Percentiles rank a stretch among this genome's conserved stretches.
These are phyloP conservation scores for Ampelocalamus luodianensis DNA, from an alignment of 176 grass and related monocot genomes.

Conservation along the genomic window DNA sequence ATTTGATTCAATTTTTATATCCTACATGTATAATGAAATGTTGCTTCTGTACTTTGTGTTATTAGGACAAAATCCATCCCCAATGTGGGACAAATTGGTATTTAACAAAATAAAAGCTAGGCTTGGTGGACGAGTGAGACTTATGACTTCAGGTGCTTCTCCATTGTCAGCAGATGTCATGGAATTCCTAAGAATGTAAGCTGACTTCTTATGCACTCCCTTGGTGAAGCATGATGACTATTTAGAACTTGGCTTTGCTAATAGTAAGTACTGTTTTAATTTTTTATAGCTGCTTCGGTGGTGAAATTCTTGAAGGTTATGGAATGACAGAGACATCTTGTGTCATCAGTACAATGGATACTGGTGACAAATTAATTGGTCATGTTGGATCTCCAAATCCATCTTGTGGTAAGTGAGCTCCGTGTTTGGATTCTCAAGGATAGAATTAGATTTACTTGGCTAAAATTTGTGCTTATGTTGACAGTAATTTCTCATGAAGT, in stretches of 20 bases:
- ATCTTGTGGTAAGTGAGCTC: constrained; percentile 79
- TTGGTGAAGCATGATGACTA: constrained; percentile 38
- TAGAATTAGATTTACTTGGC: neutral
- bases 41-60: constrained; percentile 28
- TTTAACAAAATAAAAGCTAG: constrained; percentile 98
- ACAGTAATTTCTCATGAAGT: constrained; percentile 15
- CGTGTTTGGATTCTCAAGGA: constrained; percentile 28
- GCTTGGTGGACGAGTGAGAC: constrained; percentile 82
- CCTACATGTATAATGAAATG: neutral
- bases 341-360: constrained; percentile 74
- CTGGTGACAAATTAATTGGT: constrained; percentile 69
- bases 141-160: constrained; percentile 91
- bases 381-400: constrained; percentile 96
- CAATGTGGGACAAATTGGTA: constrained; percentile 95
- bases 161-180: constrained; percentile 89
- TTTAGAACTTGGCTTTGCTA: constrained; percentile 38
- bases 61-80: constrained; percentile 75
- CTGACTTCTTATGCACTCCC: constrained; percentile 27
- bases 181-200: constrained; percentile 97
- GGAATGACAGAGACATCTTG: constrained; percentile 99
- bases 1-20: neutral
- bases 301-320: constrained; percentile 87
- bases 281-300: constrained; percentile 78
- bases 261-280: neutral
- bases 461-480: constrained; percentile 4